Conservation (phyloP, 768 basidiomycete genomes). For the Calocybe cyanea region DNA sequence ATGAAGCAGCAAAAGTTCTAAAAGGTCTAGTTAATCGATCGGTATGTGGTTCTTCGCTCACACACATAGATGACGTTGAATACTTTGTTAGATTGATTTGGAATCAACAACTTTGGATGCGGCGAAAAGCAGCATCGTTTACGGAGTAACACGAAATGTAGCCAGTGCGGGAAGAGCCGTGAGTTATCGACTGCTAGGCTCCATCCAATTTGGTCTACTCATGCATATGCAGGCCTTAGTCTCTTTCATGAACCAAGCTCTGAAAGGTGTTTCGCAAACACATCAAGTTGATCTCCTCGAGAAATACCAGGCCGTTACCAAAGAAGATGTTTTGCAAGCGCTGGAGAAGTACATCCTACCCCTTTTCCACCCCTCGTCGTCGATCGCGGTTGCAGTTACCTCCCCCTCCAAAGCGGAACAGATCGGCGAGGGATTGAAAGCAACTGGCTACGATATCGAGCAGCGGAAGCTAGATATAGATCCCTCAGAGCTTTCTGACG, state of each 20-base stretch:
- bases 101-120: conserved; percentile 82
- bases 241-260: conserved; percentile 87
- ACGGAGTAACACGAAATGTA: conserved; percentile 71
- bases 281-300: conserved; percentile 74
- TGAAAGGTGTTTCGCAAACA: conserved; percentile 78
- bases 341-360: conserved; percentile 79
- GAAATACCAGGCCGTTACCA: conserved; percentile 75
- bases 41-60: conserved; percentile 43
- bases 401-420: conserved; percentile 76
- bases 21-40: conserved; percentile 77
- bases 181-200: conserved; percentile 22
- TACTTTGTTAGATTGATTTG: conserved; percentile 58
- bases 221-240: conserved; percentile 53
- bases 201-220: background rate
- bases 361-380: conserved; percentile 73
- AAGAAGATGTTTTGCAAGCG: conserved; percentile 66
- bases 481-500: conserved; percentile 43
- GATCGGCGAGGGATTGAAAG: conserved; percentile 58
- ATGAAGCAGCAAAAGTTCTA: conserved; percentile 76
- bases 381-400: conserved; percentile 79
- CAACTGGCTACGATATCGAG: conserved; percentile 77
- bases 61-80: background rate
- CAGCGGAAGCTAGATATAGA: conserved; percentile 64
- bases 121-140: conserved; percentile 91
- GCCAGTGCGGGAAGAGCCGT: conserved; percentile 89